Base-by-base conservation (phyloP, 495 filamentous ascomycete species). In the Aspergillus sparsus region DNA sequence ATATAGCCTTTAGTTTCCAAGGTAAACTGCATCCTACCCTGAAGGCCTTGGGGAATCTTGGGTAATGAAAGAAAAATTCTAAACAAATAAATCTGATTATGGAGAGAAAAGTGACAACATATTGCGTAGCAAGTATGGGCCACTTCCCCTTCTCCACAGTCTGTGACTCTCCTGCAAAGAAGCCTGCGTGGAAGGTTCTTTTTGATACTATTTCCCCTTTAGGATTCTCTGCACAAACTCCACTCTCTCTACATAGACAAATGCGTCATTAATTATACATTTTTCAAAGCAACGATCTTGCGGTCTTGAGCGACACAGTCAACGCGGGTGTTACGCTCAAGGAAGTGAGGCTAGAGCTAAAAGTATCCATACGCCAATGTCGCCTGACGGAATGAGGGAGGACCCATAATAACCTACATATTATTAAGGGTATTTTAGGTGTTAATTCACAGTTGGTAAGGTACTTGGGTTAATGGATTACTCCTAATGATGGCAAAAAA, bases 151-250 rank as follows among this genome's bases (percentile, higher is more conserved):
- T 61, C 61, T 64, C 66, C 66, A 68, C 63, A 51, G 60, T 65
- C 58, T 66, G 65, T 66, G 59, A 53, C 60, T 58, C 10, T 51
- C 37, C 66, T 76, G 73, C 73, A 76, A 61, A 69, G 73, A 77
- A 77, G 71, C 58, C 59, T 75, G 70, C 69, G 71, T 71, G 59
- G 73, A 77, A 75, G 50, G 12, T 75, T 75, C 72, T 68, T 34
- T 54, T 63, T 72, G 58, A 65, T 45, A 42, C 37, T 55, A 18
- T 10, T 42, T 39, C 21, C 36, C 42, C 41, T 59, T 47, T 34
- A 32, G 7, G 27, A 49, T 35, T 18, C 55, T 27, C 39, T 54
- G 13, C 37, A 34, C 51, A 31, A 27, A 36, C 16, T 53, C 27
- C 58, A 60, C 50, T 52, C 12, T 41, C 36, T 49, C 53, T 57